Conservation (phyloP, 2,329 filamentous ascomycete genomes). For the Xylariaceae sp. region DNA sequence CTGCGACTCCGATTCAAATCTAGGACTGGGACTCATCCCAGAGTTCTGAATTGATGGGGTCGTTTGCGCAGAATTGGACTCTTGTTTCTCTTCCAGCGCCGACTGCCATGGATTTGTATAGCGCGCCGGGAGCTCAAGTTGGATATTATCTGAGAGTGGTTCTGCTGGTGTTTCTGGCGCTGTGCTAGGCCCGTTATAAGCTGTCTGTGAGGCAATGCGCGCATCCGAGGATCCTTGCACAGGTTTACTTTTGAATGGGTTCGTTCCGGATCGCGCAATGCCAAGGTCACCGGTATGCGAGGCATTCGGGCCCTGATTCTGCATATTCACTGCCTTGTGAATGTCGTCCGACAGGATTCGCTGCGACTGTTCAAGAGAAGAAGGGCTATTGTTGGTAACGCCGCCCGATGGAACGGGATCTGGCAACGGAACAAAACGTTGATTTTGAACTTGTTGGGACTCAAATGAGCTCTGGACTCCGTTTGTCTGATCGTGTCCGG, state of each 20-base stretch:
- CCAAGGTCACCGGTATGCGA: constrained; percentile 28
- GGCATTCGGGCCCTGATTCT: constrained; percentile 30
- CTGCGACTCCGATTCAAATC: constrained; percentile 28
- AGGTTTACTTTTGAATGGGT: constrained; percentile 50
- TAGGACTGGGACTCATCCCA: constrained; percentile 20
- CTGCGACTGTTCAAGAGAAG: constrained; percentile 31
- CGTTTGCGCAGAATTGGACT: constrained; percentile 28
- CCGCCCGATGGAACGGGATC: constrained; percentile 32
- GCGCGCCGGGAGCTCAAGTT: constrained; percentile 33
- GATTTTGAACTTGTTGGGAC: constrained; percentile 30
- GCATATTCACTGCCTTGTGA: constrained; percentile 8
- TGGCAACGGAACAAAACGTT: neutral
- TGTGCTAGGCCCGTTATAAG: constrained; percentile 16
- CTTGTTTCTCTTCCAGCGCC: constrained; percentile 26
- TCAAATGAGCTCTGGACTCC: constrained; percentile 15
- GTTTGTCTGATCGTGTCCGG: constrained; percentile 7
- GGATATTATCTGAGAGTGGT: constrained; percentile 38
- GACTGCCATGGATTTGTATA: constrained; percentile 45
- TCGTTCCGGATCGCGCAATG: constrained; percentile 40
- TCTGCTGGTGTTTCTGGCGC: constrained; percentile 31
- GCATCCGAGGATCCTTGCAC: constrained; percentile 21
- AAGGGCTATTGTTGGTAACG: constrained; percentile 20
- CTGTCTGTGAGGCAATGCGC: constrained; percentile 16
- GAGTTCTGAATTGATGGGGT: constrained; percentile 28
- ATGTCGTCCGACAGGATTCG: constrained; percentile 35